Evolutionary conservation across 1,284 basidiomycete species (phyloP), one percentile per base, ranked within the genome.

Genomic region (Marasmius tenuissimus): DNA sequence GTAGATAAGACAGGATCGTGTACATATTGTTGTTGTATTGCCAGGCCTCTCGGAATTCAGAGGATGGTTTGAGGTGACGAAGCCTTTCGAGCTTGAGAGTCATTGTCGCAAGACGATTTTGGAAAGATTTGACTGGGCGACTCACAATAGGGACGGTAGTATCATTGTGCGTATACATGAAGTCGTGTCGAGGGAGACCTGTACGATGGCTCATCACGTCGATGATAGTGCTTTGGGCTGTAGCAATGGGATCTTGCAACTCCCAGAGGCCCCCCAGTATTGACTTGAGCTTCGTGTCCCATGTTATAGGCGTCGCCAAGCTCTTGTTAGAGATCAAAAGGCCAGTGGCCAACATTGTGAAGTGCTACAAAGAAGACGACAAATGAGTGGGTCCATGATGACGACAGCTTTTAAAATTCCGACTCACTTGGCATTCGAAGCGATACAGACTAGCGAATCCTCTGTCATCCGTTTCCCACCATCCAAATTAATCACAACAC

Each of bases 341-440:
- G 16, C 70, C 70, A 9, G 69, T 65, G 2, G 68, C 60, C 4
- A 67, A n/a, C 34, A 61, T 61, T 34, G 63, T 61, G 51, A 70
- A 71, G 1, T 69, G 65, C 68, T 70, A 69, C 69, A 3, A 79
- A 68, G 1, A 74, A 74, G 56, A 76, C 72, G n/a, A 79, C 72
- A 20, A 72, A 67, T 9, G 70, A 53, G 12, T 63, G 63, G 48
- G 77, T 71, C 4, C 14, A 3, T 4, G n/a, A 33, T 48, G 60
- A 74, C 1, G 4, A 12, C 22, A 27, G 4, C n/a, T n/a, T 12
- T 45, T 8, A 18, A 60, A 33, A 27, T 27, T 27, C 27, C 27
- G 27, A 47, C 53, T 53, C 37, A 62, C 61, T 62, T 62, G 16
- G 61, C 59, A 38, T 62, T 62, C 14, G 61, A 62, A 9, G 55